Conservation (phyloP, 1,284 basidiomycete genomes). For the Phenoliferia sp. region DNA sequence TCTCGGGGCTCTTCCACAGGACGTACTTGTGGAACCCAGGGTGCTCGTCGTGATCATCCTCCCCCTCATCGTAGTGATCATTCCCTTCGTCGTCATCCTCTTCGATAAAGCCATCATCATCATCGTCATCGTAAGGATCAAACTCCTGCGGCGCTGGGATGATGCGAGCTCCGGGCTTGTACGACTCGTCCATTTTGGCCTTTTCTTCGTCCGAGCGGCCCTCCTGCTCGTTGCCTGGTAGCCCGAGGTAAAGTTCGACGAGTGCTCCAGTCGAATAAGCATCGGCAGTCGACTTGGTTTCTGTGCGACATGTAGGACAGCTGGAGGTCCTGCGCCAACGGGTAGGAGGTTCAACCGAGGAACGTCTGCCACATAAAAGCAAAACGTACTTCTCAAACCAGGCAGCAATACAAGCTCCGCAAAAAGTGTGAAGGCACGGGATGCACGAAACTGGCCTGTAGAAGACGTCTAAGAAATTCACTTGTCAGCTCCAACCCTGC, state of each 20-base stretch:
- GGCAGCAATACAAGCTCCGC: background rate
- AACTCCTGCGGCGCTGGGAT: background rate
- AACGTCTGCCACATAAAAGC: background rate
- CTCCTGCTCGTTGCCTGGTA: background rate
- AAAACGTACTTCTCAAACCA: background rate
- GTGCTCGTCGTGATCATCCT: background rate
- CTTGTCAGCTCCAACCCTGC: background rate
- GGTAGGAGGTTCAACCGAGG: background rate
- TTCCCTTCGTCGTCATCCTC: background rate
- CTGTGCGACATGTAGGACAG: background rate
- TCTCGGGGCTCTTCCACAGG: background rate
- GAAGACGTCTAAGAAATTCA: background rate
- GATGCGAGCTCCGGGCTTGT: background rate
- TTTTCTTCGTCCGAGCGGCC: background rate
- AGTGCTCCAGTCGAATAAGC: background rate
- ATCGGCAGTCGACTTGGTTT: background rate
- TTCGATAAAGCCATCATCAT: background rate
- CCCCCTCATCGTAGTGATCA: background rate
- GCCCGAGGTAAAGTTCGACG: conserved; percentile 2
- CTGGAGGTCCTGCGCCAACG: background rate
- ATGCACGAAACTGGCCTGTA: background rate
- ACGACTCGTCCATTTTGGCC: background rate
- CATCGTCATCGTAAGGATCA: background rate
- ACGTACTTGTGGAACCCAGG: background rate
- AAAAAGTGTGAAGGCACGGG: background rate